These are phyloP conservation scores for Rhamnella rubrinervis DNA, from an alignment of 331 rosid genomes.

Conservation along the genomic window DNA sequence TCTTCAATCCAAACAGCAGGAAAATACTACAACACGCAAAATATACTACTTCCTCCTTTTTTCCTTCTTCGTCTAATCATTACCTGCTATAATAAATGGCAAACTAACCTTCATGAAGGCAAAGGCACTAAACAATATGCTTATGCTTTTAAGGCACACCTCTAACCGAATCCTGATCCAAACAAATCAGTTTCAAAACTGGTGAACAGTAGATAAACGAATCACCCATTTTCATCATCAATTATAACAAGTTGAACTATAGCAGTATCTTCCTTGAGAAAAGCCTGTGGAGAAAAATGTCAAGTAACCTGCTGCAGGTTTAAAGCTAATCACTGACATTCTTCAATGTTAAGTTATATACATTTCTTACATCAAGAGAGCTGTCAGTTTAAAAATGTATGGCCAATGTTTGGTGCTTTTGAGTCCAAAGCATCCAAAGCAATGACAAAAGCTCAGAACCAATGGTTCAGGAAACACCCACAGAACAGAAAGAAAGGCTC, in stretches of 20 bases:
- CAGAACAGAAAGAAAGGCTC: constrained; percentile 11
- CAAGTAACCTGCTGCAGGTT: constrained; percentile 90
- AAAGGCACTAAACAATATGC: constrained; percentile 62
- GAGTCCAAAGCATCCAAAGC: constrained; percentile 35
- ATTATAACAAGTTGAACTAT: constrained; percentile 89
- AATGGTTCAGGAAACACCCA: constrained; percentile 15
- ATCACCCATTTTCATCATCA: constrained; percentile 95
- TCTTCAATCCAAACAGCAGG: constrained; percentile 27
- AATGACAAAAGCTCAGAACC: constrained; percentile 16
- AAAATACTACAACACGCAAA: constrained; percentile 23
- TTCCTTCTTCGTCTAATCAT: constrained; percentile 33
- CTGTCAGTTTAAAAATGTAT: constrained; percentile 14
- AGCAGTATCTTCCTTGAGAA: constrained; percentile 98
- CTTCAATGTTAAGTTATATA: constrained; percentile 35
- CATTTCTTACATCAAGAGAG: constrained; percentile 27
- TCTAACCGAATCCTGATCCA: constrained; percentile 96
- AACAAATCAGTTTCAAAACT: constrained; percentile 91
- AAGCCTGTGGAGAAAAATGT: constrained; percentile 94
- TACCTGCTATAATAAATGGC: constrained; percentile 49
- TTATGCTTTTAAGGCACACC: constrained; percentile 98
- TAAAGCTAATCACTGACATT: constrained; percentile 53
- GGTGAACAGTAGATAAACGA: constrained; percentile 96
- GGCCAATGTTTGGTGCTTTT: constrained; percentile 25
- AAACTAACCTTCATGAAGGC: constrained; percentile 85
- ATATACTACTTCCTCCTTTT: constrained; percentile 11